Base-by-base conservation (phyloP, 805 yeast genomes). In the Sugiyamaella boreocaroliniensis region DNA sequence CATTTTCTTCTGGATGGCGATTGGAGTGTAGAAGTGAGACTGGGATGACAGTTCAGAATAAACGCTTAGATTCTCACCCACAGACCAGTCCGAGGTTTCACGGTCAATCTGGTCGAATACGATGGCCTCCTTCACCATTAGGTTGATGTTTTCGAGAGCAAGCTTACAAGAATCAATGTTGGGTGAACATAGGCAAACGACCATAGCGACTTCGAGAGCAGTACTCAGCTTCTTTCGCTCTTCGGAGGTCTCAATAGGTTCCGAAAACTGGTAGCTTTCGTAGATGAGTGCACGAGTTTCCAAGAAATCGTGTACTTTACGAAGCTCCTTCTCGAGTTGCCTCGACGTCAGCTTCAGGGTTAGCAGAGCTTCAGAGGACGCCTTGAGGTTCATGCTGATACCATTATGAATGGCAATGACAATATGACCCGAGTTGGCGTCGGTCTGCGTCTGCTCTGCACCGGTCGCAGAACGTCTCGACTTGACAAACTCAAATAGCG, bases 1-100 rank as follows among this genome's bases (percentile, higher is more conserved):
- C 49, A 85, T 68, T 54, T 81, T 77, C 63, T 85, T 85, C 61
- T 86, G 89, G 37, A 85, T 73, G 0, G 95, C 89, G 29, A 84
- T 82, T 18, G 82, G 75, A 0, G 86, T 81, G 42, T 84, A 78
- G 1, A 82, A 77, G 19, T 71, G 69, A 19, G 74, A 77, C 55
- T 83, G 89, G 6, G 77, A 67, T 2, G 78, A 67, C 45, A 86
- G 70, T 2, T 73, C 71, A 9, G 59, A 57, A 43, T 75, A 74
- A 20, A 80, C 70, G 0, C 65, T 71, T 4, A 64, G 48, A 52
- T 78, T 76, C 12, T 58, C 58, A 18, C 62, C 48, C 44, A 61
- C 57, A 2, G 63, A 58, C 58, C 61, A 59, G 18, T 29, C 18
- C 14, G 61, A 55, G 22, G 41, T 43, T 32, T 32, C 37, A 20